Evolutionary conservation across 495 filamentous ascomycete genomes (phyloP).

Genomic region (Cetradonia linearis): DNA sequence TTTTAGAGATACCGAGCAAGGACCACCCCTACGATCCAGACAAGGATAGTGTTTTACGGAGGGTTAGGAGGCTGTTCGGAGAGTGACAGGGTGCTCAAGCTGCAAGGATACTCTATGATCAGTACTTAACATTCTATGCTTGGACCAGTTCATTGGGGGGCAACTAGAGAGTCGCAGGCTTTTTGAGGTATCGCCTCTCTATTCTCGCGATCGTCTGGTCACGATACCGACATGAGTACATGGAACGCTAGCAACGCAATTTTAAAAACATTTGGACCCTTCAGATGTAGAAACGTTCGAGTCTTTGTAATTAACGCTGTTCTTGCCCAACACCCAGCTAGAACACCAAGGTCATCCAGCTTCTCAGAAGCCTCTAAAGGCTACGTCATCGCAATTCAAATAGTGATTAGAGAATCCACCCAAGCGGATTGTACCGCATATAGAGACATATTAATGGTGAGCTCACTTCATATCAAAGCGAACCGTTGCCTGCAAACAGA

Average conservation of each 20-base stretch:
- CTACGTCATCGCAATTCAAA: background rate
- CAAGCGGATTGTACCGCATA: background rate
- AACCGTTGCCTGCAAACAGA: constrained; percentile 67
- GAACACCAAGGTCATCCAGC: background rate
- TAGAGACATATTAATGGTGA: background rate
- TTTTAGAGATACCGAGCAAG: constrained; percentile 95
- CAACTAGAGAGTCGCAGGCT: background rate
- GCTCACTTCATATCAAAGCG: constrained; percentile 34
- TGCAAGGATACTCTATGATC: background rate
- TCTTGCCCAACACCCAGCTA: constrained; percentile 1
- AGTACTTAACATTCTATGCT: background rate
- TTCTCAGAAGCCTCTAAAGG: background rate
- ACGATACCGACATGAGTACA: background rate
- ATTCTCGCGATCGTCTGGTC: too few species aligned
- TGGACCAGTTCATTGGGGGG: background rate
- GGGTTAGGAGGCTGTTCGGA: constrained; percentile 84
- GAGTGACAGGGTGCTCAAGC: constrained; percentile 46
- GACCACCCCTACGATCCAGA: constrained; percentile 98
- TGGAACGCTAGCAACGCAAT: background rate
- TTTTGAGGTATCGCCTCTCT: background rate
- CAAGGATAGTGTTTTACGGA: constrained; percentile 92
- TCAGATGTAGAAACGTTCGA: background rate
- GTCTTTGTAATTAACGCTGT: background rate
- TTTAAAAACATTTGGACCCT: background rate
- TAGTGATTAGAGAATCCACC: background rate